Base-by-base conservation (phyloP, 2,329 filamentous ascomycete genomes). In the Emydomyces testavorans region DNA sequence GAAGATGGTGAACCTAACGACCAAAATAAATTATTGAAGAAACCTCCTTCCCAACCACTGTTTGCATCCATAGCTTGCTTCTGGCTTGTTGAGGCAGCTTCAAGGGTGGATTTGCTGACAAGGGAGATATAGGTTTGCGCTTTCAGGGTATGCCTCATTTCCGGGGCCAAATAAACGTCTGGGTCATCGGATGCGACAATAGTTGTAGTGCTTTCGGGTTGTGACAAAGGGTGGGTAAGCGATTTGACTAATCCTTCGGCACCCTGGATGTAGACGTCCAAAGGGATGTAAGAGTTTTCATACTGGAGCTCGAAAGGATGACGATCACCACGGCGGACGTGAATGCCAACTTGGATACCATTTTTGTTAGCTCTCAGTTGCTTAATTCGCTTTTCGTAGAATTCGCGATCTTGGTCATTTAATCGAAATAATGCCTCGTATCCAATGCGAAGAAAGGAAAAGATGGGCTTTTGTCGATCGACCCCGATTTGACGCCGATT, bases 41-140 rank as follows among this genome's bases (percentile, higher is more conserved):
- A 94, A 1, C 87, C 87, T 15, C 87, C 86, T 62, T 93, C 86
- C 86, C 86, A 93, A 24, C 86, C 87, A 34, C 85, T 80, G 1
- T 80, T 77, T 60, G 88, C 82, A 50, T 88, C 84, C 29, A 84
- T 75, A 31, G 35, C 23, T 16, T 20, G 37, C 42, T 37, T 35
- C 28, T 49, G 23, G 15, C 38, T 45, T 7, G 44, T 28, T 2
- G 48, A 37, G 2, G 46, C 49, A 5, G 51, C 28, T 13, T 57
- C 56, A n/a, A 64, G 50, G 75, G 73, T 42, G 75, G 87, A 44
- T 77, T 94, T 54, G 83, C 84, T 11, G 80, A 85, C 84, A 5
- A 93, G 75, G 18, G 80, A 77, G 60, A 93, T 90, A 50, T 79
- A 78, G 57, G 83, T 79, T 62, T 94, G 86, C 0, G 85, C 85